phyloP scores from a whole-genome alignment of 805 yeast genomes.

The Lipomyces spencermartinsiae region DNA sequence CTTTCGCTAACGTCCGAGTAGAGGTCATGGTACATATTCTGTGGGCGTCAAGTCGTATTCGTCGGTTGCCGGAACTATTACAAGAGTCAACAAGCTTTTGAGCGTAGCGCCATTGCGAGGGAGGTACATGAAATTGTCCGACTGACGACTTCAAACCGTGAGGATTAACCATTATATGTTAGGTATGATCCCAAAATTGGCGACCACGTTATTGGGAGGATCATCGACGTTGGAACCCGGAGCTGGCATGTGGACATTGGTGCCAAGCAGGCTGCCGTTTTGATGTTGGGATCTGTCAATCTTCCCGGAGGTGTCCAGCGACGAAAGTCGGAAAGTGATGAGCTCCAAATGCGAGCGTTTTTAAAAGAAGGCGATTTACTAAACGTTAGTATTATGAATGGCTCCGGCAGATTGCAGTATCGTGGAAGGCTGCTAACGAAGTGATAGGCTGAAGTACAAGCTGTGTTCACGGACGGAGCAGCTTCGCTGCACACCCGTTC shows the following conservation, averaged over 20 bases:
- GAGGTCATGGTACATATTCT: conserved; percentile 96
- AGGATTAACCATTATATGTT: neutral
- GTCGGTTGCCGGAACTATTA: conserved; percentile 89
- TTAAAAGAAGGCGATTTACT: conserved; percentile 94
- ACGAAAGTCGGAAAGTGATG: conserved; percentile 93
- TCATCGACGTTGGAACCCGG: conserved; percentile 90
- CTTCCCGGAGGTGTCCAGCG: conserved; percentile 96
- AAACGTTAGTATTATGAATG: conserved; percentile 56
- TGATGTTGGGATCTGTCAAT: conserved; percentile 94
- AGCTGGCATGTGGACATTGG: conserved; percentile 98
- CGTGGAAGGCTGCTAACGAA: neutral
- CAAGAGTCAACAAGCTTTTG: conserved; percentile 82
- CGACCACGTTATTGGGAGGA: conserved; percentile 92
- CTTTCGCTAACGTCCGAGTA: neutral
- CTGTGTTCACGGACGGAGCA: conserved; percentile 84
- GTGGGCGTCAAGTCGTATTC: conserved; percentile 69
- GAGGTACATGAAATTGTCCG: conserved; percentile 54
- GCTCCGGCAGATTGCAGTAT: neutral
- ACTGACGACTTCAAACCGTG: neutral
- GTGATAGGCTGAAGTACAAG: conserved; percentile 82
- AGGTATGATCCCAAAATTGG: conserved; percentile 82
- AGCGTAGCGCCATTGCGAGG: conserved; percentile 88
- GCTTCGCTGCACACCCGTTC: conserved; percentile 96
- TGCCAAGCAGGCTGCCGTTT: conserved; percentile 87
- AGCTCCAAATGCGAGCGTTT: conserved; percentile 91